Conservation (phyloP, 768 basidiomycete genomes). For the Leccinum barrowsii region DNA sequence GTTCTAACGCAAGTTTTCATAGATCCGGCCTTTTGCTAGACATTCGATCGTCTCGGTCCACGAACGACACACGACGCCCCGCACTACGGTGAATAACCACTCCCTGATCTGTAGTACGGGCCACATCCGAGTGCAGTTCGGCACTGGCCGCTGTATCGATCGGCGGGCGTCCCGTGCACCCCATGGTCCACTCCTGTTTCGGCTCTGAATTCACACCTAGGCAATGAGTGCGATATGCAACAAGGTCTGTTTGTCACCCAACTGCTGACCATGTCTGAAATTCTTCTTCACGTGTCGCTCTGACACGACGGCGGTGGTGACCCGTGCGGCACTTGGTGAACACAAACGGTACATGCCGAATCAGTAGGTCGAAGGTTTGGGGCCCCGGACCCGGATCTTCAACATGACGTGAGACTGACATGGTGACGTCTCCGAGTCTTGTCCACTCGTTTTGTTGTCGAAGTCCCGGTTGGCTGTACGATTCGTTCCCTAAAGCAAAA, state of each 20-base stretch:
- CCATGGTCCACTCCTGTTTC: background rate
- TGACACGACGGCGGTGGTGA: background rate
- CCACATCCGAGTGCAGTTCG: background rate
- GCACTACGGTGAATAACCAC: background rate
- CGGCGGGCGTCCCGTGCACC: background rate
- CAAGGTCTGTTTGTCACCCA: background rate
- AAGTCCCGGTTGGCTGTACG: background rate
- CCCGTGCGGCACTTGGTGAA: background rate
- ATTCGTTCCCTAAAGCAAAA: background rate
- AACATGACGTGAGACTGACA: background rate
- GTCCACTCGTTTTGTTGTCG: background rate
- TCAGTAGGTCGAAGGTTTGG: background rate
- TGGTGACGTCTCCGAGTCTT: background rate
- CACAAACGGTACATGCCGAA: background rate
- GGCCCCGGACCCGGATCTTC: background rate
- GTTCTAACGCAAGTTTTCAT: background rate
- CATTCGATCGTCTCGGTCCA: background rate
- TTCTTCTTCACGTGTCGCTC: background rate
- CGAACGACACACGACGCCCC: no score
- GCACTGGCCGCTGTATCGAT: background rate
- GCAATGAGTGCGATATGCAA: background rate
- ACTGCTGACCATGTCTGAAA: background rate
- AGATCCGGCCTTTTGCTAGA: background rate
- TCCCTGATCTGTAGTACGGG: background rate
- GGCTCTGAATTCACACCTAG: background rate